These are phyloP conservation scores for Paramecium sonneborni DNA, from an alignment of 73 alveolate genomes.

Conservation along the genomic window DNA sequence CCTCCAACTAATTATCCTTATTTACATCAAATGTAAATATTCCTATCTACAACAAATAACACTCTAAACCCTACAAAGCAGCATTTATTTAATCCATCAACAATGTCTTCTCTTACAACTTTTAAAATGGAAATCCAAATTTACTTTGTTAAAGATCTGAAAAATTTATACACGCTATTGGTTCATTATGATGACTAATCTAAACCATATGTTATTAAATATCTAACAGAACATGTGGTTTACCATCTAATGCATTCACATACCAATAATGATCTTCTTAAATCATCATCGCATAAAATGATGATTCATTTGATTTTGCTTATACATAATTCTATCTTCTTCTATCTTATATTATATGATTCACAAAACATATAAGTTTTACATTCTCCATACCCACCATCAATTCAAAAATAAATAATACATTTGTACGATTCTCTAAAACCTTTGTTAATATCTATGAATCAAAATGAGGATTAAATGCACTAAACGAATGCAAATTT, in stretches of 20 bases:
- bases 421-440: background rate
- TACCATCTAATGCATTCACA: background rate
- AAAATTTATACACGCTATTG: background rate
- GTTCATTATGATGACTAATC: background rate
- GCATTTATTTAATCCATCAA: background rate
- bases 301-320: background rate
- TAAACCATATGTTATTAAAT: background rate
- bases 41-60: background rate
- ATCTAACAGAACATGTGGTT: background rate
- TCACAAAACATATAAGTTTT: background rate
- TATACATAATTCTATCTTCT: background rate
- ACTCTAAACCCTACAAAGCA: background rate
- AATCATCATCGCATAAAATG: background rate
- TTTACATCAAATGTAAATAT: background rate
- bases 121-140: conserved; percentile 26
- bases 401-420: background rate
- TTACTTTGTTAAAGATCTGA: background rate
- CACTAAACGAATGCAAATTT: background rate
- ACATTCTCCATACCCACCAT: background rate
- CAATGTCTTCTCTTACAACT: background rate
- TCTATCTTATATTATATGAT: background rate
- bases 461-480: background rate
- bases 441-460: background rate
- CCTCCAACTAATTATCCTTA: background rate
- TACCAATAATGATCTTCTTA: background rate